Percentiles rank a stretch among this genome's conserved stretches.
Evolutionary conservation across 805 yeast species (phyloP).

Genomic region (Myxozyma kluyveri): DNA sequence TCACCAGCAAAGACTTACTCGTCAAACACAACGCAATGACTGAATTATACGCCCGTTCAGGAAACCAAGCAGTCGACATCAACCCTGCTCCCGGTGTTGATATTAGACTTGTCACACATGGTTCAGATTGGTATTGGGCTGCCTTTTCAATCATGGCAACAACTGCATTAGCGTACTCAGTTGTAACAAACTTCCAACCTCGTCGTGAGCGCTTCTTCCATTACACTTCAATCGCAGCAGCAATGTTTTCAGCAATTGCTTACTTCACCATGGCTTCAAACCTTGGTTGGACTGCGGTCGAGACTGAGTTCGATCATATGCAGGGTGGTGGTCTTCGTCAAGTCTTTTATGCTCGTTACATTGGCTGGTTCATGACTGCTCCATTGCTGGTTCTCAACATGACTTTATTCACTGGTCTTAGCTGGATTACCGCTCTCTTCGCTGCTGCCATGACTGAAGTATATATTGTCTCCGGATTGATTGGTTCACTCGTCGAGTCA

Average conservation of each 20-base stretch:
- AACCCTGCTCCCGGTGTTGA: slow-evolving; percentile 48
- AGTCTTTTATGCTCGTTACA: slow-evolving; percentile 53
- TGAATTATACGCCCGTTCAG: slow-evolving; percentile 5
- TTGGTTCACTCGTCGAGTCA: slow-evolving; percentile 55
- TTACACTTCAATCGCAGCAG: slow-evolving; percentile 44
- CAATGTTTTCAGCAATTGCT: slow-evolving; percentile 45
- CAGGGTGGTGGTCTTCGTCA: slow-evolving; percentile 45
- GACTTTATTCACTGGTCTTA: slow-evolving; percentile 38
- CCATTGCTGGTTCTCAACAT: slow-evolving; percentile 45
- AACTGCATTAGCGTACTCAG: slow-evolving; percentile 38
- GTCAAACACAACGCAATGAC: slow-evolving; percentile 5
- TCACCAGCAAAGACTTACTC: no score
- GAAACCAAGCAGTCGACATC: slow-evolving; percentile 34
- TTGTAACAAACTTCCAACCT: slow-evolving; percentile 35
- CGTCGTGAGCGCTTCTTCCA: slow-evolving; percentile 40
- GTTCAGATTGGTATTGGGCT: slow-evolving; percentile 70
- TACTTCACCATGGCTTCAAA: slow-evolving; percentile 59
- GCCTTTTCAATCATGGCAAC: slow-evolving; percentile 50
- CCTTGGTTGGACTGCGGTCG: slow-evolving; percentile 52
- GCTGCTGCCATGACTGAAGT: slow-evolving; percentile 44
- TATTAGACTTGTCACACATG: slow-evolving; percentile 53
- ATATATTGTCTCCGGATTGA: slow-evolving; percentile 54
- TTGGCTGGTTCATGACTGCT: slow-evolving; percentile 58
- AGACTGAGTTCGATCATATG: slow-evolving; percentile 51
- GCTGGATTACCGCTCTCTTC: slow-evolving; percentile 36